Evolutionary conservation across 164 flowering plant genomes (phyloP), one percentile per base, ranked within the genome.

Genomic region (Tetrastigma voinierianum): DNA sequence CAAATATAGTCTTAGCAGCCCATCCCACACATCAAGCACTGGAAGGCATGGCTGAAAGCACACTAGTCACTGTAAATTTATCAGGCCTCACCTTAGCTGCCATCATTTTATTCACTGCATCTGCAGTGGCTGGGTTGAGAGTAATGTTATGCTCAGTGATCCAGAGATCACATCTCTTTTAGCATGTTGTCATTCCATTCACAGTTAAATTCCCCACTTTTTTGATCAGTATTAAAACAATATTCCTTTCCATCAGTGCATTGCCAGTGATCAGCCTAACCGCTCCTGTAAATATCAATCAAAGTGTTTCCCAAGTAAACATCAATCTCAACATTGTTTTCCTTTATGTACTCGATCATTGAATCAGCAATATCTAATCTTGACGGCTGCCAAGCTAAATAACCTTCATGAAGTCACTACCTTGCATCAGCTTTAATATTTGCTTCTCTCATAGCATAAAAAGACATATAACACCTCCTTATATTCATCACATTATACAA

Each of bases 331-430:
- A 89, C 59, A 55, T 55, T 5, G 48, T 79, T 76, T 20, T 68
- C 76, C 64, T 81, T 76, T 48, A 87, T 75, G 61, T 84, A 84
- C 24, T 76, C 60, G 7, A 82, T 79, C 73, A 73, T 49, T 13
- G 62, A 66, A 71, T 81, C 83, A 9, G 71, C 78, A 51, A 63
- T 74, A n/a, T 75, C 77, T 72, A 84, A 76, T n/a, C n/a, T n/a
- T n/a, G n/a, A 60, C 70, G 62, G 18, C 61, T 69, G 72, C n/a
- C 87, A 84, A 59, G 95, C 91, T 65, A 77, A 58, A 89, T 49
- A 69, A 80, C 87, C 74, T 89, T 87, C 74, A 84, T 77, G 87
- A 89, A 70, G 89, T 89, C 63, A 87, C 88, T n/a, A n/a, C n/a
- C n/a, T n/a, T 13, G 80, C 77, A 76, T 89, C 90, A 18, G 85